Base-by-base conservation (phyloP, 352 stramenopile genomes). In the Pythium pectinolyticum region DNA sequence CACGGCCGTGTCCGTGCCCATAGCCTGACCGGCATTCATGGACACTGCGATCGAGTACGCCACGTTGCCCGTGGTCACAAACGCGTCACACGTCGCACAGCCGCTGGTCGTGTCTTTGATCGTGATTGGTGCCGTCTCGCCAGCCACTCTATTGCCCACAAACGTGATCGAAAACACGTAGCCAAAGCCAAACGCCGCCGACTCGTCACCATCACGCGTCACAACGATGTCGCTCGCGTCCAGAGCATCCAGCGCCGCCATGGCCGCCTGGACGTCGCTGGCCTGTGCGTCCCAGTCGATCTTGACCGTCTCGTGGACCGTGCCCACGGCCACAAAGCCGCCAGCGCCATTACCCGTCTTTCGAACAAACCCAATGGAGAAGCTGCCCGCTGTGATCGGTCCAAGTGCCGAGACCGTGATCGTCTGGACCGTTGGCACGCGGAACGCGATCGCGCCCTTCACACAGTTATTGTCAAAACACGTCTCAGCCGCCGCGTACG, bases 131-230 rank as follows among this genome's bases (percentile, higher is more conserved):
- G 46, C 61, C 0, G 84, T 89, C 43, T 94, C 77, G 3, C 86
- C 86, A 1, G 79, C 82, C 5, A 94, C 84, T 5, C 54, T 71
- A 34, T 86, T 90, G 7, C 86, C 83, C 12, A 94, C 58, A 64
- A 94, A 94, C 28, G 82, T 90, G 58, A 94, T 78, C 6, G 80
- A 84, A 48, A 79, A 92, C 19, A 84, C 65, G 28, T 86, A 92
- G 14, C 84, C 86, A 46, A 79, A 92, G 11, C 71, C 61, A 63
- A 78, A 92, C 10, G 74, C 71, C 0, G 62, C 72, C 0, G 73
- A 84, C 5, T 40, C 78, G 67, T 94, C 84, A 19, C 84, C 86
- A 32, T 90, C 82, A 19, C 84, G 80, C 3, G 82, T 94, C 7
- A 94, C 84, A 5, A 92, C 41, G 24, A 94, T 75, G 47, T 94